These are phyloP conservation scores for Exophiala lecanii-corni DNA, from an alignment of 2,329 filamentous ascomycete genomes.

Conservation along the genomic window DNA sequence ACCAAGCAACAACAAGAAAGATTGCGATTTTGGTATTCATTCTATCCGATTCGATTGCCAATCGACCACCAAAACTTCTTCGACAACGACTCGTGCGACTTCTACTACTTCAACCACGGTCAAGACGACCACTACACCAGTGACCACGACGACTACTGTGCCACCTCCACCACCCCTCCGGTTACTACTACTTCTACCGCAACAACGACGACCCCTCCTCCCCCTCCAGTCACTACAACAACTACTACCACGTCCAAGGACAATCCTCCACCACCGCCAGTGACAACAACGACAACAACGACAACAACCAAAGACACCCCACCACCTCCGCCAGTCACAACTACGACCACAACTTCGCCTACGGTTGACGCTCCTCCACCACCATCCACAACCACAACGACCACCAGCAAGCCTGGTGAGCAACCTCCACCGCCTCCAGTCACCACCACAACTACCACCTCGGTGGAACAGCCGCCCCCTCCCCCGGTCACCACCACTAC, in stretches of 20 bases:
- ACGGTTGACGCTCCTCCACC: slow-evolving; percentile 6
- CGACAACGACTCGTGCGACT: slow-evolving; percentile 3
- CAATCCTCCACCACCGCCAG: slow-evolving; percentile 3
- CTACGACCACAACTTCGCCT: slow-evolving; percentile 4
- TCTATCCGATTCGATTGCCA: slow-evolving; percentile 71
- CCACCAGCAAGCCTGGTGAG: slow-evolving; percentile 1
- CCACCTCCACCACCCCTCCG: slow-evolving; percentile 5
- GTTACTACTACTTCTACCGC: background rate
- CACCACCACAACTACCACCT: slow-evolving; percentile 1
- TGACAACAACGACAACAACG: slow-evolving; percentile 6
- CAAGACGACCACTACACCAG: slow-evolving; percentile 34
- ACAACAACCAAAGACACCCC: slow-evolving; percentile 3
- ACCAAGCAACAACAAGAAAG: slow-evolving; percentile 50
- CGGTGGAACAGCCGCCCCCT: background rate
- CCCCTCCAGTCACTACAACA: slow-evolving; percentile 1
- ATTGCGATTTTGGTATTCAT: slow-evolving; percentile 70
- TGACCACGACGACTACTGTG: slow-evolving; percentile 35
- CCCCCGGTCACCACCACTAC: slow-evolving; percentile 3
- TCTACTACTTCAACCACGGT: slow-evolving; percentile 32
- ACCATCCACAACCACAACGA: slow-evolving; percentile 12
- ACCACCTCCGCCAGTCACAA: slow-evolving; percentile 1
- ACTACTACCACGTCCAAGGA: slow-evolving; percentile 8
- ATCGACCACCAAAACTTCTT: slow-evolving; percentile 8
- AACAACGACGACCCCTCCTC: too few species aligned
- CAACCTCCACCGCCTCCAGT: slow-evolving; percentile 12